phyloP scores from a whole-genome alignment of 768 basidiomycete genomes.

The Glaciozyma martinii region DNA sequence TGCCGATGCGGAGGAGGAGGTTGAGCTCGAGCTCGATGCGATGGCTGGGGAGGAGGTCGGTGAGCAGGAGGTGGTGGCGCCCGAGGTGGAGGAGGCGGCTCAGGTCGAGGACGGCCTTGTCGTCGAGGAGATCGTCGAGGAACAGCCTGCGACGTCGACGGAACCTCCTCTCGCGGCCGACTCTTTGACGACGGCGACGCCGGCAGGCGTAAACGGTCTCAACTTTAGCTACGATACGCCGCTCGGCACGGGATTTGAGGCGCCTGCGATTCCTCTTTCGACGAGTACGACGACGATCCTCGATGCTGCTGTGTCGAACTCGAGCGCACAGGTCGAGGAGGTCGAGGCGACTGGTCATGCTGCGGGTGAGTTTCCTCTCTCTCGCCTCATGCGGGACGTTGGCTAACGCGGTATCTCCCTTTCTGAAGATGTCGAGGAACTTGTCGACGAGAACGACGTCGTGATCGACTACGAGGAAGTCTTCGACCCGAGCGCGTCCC shows the following conservation, averaged over 20 bases:
- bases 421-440: neutral
- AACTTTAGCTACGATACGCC: neutral
- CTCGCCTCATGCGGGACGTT: too few species aligned
- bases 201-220: neutral
- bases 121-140: neutral
- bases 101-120: neutral
- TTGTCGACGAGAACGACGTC: conserved; percentile 17
- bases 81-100: neutral
- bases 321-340: neutral
- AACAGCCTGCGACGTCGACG: neutral
- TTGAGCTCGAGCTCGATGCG: neutral
- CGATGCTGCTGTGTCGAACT: neutral
- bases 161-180: neutral
- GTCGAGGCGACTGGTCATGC: neutral
- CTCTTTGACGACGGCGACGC: neutral
- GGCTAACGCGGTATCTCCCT: neutral
- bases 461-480: conserved; percentile 32
- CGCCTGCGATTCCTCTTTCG: neutral
- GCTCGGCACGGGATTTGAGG: neutral
- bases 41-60: neutral
- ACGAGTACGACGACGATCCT: too few species aligned
- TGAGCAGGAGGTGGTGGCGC: neutral
- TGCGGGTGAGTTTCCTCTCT: neutral
- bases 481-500: neutral
- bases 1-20: neutral